Evolutionary conservation across 345 rosid genomes (phyloP).

Genomic region (Populus euphratica): DNA sequence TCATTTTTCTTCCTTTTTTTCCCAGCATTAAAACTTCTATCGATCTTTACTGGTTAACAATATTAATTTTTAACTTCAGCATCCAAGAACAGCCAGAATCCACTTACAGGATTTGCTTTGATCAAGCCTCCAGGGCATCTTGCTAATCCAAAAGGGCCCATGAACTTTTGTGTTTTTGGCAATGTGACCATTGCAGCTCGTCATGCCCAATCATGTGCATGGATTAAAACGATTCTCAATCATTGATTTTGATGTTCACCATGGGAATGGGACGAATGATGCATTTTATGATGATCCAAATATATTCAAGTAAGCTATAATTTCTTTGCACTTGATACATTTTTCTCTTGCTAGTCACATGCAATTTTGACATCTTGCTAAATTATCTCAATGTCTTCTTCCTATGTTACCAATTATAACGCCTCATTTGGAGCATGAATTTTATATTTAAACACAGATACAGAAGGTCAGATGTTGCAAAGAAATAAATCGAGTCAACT

Average conservation of each 20-base stretch:
- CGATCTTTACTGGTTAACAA: neutral
- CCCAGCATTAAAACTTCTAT: neutral
- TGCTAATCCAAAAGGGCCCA: conserved; percentile 88
- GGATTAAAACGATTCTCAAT: conserved; percentile 69
- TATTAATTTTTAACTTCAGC: conserved; percentile 21
- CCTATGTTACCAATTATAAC: neutral
- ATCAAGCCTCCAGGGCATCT: conserved; percentile 97
- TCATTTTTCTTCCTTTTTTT: too few relatives aligned
- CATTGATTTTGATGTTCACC: conserved; percentile 95
- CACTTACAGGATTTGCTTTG: conserved; percentile 82
- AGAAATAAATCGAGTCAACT: neutral
- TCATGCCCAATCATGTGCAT: conserved; percentile 65
- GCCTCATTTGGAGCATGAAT: neutral
- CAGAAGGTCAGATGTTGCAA: neutral
- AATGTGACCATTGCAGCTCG: conserved; percentile 95
- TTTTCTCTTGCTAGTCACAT: neutral
- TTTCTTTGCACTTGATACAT: neutral
- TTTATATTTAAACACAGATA: neutral
- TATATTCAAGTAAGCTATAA: conserved; percentile 61
- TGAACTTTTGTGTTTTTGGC: conserved; percentile 96
- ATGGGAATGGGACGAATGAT: conserved; percentile 92
- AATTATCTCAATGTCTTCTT: neutral
- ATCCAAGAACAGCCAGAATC: conserved; percentile 47
- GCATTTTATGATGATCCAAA: conserved; percentile 85
- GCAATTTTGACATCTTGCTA: neutral